Evolutionary conservation across 1,284 basidiomycete species (phyloP), one percentile per base, ranked within the genome.

Genomic region (Rhodotorula sp.): DNA sequence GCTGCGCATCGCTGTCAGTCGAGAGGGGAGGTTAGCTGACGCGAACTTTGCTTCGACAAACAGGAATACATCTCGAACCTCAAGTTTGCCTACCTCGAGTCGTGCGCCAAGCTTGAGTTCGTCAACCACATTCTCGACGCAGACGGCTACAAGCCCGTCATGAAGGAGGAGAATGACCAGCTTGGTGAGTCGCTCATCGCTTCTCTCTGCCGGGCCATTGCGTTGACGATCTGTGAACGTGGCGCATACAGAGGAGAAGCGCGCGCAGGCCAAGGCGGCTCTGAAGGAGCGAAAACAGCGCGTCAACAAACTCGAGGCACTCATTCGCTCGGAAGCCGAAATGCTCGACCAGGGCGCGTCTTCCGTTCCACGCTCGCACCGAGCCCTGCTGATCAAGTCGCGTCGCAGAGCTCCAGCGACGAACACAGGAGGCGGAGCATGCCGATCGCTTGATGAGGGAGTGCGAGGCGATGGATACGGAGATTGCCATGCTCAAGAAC

Each of bases 401-500:
- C 1, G 32, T 11, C 11, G n/a, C 62, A 59, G 62, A 64, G n/a
- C 48, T 57, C 2, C 24, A 30, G 9, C 61, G 58, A 49, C 30
- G 52, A 36, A 55, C 44, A 10, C 34, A 61, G 36, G 57, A 70
- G 32, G 73, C 66, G 9, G 56, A 63, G 49, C 30, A 63, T 22
- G 71, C 71, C 1, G 55, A 66, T 7, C 47, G 62, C 24, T 36
- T 72, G 0, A 22, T 70, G 49, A 53, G 59, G 15, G 73, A 74
- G 39, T 72, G 68, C 63, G 71, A 73, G 48, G 71, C 61, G 52
- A 74, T 74, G 71, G 73, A 74, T 48, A 63, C 66, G 17, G 73
- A 74, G 51, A 73, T 74, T 24, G 71, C 71, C 27, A 70, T 74
- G 68, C 68, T 74, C n/a, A 70, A 71, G 64, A 74, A 73, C 66